phyloP scores from a whole-genome alignment of 129 eudicot genomes.

The Flaveria brownii region DNA sequence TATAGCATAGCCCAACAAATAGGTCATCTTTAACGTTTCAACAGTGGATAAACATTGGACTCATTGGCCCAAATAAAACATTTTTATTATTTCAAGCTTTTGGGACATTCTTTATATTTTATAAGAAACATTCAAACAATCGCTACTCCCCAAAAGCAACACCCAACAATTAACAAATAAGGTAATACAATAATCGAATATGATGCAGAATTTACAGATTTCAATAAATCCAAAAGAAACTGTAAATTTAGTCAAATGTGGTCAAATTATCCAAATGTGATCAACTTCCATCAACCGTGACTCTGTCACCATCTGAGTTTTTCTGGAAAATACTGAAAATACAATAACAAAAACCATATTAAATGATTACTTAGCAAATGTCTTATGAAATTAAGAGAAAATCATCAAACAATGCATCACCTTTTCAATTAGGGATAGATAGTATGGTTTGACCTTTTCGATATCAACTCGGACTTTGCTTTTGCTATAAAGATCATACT shows the following conservation, averaged over 20 bases:
- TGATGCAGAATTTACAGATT: neutral
- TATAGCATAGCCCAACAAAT: too few species aligned
- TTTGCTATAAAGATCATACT: slow-evolving; percentile 89
- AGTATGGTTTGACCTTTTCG: slow-evolving; percentile 84
- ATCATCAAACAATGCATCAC: slow-evolving; percentile 29
- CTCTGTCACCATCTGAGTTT: slow-evolving; percentile 69
- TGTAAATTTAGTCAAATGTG: neutral
- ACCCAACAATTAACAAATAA: too few species aligned
- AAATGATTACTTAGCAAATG: neutral
- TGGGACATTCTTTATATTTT: too few species aligned
- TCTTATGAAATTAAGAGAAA: neutral
- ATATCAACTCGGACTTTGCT: slow-evolving; percentile 78
- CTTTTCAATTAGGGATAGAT: slow-evolving; percentile 77
- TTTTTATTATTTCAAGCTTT: too few species aligned
- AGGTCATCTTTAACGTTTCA: too few species aligned
- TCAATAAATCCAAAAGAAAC: neutral
- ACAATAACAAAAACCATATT: neutral
- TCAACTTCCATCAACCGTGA: slow-evolving; percentile 22
- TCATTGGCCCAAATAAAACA: too few species aligned
- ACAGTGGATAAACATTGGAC: too few species aligned
- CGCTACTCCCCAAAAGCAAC: too few species aligned
- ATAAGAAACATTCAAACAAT: too few species aligned
- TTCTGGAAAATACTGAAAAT: slow-evolving; percentile 58
- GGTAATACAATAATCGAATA: neutral
- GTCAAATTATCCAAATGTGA: neutral